Percentiles rank a stretch among this genome's conserved stretches.
phyloP scores from a whole-genome alignment of 2,329 filamentous ascomycete genomes.

The Macrophomina pseudophaseolina region DNA sequence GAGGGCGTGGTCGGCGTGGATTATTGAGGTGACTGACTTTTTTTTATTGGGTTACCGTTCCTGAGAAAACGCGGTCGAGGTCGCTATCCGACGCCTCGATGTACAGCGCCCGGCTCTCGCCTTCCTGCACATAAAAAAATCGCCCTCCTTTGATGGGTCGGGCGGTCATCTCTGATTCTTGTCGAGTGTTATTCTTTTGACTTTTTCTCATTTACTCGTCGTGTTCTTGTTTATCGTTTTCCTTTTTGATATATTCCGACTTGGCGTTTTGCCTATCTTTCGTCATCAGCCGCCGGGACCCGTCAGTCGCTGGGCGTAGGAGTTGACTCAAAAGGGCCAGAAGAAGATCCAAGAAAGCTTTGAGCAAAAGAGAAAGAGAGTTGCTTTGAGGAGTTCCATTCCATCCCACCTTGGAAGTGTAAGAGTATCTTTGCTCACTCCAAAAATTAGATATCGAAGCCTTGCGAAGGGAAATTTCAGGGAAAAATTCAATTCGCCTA shows the following conservation, averaged over 20 bases:
- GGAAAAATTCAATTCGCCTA: slow-evolving; percentile 1
- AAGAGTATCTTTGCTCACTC: background rate
- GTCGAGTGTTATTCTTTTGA: background rate
- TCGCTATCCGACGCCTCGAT: background rate
- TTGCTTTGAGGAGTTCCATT: background rate
- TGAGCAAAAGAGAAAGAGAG: background rate
- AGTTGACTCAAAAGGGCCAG: background rate
- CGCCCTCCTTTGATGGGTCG: background rate
- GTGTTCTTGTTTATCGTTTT: background rate
- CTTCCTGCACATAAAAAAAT: background rate
- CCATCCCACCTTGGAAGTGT: background rate
- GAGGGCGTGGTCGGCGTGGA: slow-evolving; percentile 30
- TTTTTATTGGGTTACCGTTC: too few species aligned
- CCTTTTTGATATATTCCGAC: background rate
- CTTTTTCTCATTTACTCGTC: background rate
- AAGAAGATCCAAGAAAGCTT: background rate
- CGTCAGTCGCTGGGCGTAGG: slow-evolving; percentile 5
- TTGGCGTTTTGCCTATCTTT: background rate
- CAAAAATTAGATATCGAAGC: background rate
- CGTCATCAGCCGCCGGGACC: background rate
- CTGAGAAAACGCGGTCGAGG: background rate
- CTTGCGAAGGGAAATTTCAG: slow-evolving; percentile 1
- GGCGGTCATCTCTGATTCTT: too few species aligned
- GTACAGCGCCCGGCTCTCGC: background rate
- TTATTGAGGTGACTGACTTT: slow-evolving; percentile 28